A percentile compares a stretch with the other conserved stretches of the same genome.
Conservation (phyloP, 2,329 filamentous ascomycete genomes). For the Ascochyta viciae-villosae region DNA sequence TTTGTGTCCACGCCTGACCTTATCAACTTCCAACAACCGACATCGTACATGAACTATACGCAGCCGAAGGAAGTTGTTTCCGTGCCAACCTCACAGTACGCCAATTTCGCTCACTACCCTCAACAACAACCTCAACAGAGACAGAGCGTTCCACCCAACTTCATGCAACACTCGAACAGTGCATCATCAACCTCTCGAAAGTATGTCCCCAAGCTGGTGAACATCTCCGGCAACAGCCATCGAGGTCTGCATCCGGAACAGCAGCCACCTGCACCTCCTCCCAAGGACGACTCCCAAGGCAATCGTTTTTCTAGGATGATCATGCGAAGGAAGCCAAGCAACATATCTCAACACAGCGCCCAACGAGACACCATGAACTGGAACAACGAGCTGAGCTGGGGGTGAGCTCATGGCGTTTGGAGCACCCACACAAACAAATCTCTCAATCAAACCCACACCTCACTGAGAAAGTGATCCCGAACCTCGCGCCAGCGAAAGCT, state of each 20-base stretch:
- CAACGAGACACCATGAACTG: conserved; percentile 43
- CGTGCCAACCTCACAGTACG: conserved; percentile 45
- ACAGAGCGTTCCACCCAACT: conserved; percentile 47
- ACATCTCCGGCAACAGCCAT: conserved; percentile 39
- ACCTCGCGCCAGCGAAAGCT: conserved; percentile 36
- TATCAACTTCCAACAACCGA: conserved; percentile 42
- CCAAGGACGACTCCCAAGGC: conserved; percentile 43
- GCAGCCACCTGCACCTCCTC: conserved; percentile 44
- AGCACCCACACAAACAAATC: neutral
- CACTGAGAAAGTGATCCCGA: conserved; percentile 51
- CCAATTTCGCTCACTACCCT: conserved; percentile 42
- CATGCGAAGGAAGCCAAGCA: conserved; percentile 46
- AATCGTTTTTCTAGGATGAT: conserved; percentile 46
- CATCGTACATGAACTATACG: conserved; percentile 42
- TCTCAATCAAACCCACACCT: conserved; percentile 16
- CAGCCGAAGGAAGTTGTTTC: conserved; percentile 41
- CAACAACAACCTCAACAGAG: conserved; percentile 27
- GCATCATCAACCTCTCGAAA: conserved; percentile 34
- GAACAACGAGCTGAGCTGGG: conserved; percentile 47
- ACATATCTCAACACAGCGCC: conserved; percentile 47
- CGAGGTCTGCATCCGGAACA: conserved; percentile 38
- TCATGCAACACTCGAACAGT: conserved; percentile 37
- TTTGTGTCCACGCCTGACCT: conserved; percentile 46
- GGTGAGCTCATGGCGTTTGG: conserved; percentile 22
- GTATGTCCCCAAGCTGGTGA: conserved; percentile 46